phyloP scores from a whole-genome alignment of 306 rosid genomes.

The Vicia sativa region DNA sequence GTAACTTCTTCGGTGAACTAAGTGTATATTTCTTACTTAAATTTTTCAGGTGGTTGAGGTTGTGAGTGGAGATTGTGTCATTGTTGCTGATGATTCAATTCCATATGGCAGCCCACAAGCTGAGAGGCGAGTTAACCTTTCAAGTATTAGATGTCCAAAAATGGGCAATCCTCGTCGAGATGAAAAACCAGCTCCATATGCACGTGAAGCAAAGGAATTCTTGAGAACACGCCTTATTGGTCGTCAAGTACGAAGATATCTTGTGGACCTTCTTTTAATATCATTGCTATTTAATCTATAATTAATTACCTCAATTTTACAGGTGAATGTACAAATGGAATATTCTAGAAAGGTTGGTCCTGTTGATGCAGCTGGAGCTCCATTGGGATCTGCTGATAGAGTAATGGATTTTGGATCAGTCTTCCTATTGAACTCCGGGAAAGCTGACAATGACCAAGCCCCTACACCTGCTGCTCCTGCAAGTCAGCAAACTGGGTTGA shows the following conservation, averaged over 20 bases:
- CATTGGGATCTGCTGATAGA: constrained; percentile 67
- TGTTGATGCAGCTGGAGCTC: constrained; percentile 59
- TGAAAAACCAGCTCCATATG: constrained; percentile 97
- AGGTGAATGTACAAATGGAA: constrained; percentile 98
- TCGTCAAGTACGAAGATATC: constrained; percentile 64
- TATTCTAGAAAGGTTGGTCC: constrained; percentile 78
- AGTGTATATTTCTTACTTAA: constrained; percentile 30
- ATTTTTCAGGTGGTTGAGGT: constrained; percentile 90
- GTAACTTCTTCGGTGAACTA: neutral
- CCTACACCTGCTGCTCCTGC: constrained; percentile 54
- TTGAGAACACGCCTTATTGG: constrained; percentile 92
- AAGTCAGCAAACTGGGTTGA: constrained; percentile 65
- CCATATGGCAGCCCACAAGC: constrained; percentile 91
- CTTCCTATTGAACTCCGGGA: constrained; percentile 58
- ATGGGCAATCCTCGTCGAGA: constrained; percentile 97
- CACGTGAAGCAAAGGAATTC: constrained; percentile 98
- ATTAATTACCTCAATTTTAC: constrained; percentile 34
- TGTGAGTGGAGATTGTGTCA: constrained; percentile 92
- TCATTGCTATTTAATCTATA: constrained; percentile 22
- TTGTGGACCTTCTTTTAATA: constrained; percentile 28
- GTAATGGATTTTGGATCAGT: constrained; percentile 98
- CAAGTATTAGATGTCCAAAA: constrained; percentile 98
- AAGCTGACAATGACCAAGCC: constrained; percentile 73
- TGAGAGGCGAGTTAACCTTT: constrained; percentile 93
- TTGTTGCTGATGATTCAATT: constrained; percentile 93